Evolutionary conservation across 2,329 filamentous ascomycete genomes (phyloP), one percentile per base, ranked within the genome.

Genomic region (Rhynchosporium graminicola): DNA sequence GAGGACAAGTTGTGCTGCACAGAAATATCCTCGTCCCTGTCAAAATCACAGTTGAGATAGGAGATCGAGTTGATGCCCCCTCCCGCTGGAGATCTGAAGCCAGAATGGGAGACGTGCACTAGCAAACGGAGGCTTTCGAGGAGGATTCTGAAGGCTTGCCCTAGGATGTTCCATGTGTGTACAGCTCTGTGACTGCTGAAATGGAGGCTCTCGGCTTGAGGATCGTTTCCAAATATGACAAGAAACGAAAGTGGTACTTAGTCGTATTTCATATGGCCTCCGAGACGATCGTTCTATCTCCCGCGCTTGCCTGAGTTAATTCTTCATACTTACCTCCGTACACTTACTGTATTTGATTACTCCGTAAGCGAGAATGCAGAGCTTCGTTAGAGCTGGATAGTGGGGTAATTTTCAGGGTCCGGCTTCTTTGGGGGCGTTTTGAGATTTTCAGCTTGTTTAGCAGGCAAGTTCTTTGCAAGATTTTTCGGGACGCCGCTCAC

Each of bases 101-200:
- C 69, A 67, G 62, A 56, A 42, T 57, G 63, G 61, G 68, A 67
- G 67, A 69, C 66, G 68, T 70, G 68, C 69, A 54, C 62, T 38
- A 51, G 51, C 61, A 63, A 67, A 63, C 58, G 63, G 59, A 63
- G 43, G 42, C 36, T 42, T 54, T 28, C 50, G 40, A 42, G n/a
- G 3, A 51, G 57, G 59, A 59, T 29, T 57, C n/a, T 57, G 48
- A 42, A 29, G 33, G 20, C 46, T 57, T 33, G n/a, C 26, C 42
- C 62, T 50, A 61, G 67, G 66, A 62, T 66, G 40, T 59, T 50
- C 66, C 66, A 60, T 64, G 65, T 38, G 62, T 13, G 47, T 40
- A 46, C 31, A 29, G 48, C 42, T 45, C 33, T 15, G 59, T 50
- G 52, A 33, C 20, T n/a, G 33, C 33, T 6, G 62, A 26, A 56